Conservation (phyloP, 2,329 filamentous ascomycete genomes). For the Colletotrichum aenigma region DNA sequence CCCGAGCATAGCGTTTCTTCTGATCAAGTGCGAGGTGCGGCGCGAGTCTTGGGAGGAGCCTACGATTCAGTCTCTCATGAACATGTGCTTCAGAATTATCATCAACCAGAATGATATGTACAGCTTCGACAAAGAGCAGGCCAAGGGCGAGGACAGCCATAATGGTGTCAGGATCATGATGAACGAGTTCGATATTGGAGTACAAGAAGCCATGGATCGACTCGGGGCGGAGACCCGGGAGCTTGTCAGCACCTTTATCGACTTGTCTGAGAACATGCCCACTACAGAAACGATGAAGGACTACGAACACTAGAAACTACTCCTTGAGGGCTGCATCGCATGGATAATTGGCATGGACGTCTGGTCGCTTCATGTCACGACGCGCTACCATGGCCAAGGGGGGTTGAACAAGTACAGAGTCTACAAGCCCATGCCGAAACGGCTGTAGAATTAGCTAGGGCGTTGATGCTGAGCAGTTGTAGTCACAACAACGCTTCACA, state of each 20-base stretch:
- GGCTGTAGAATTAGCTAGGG: background rate
- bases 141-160: background rate
- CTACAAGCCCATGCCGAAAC: background rate
- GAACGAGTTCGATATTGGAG: background rate
- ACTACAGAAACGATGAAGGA: background rate
- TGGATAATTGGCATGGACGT: background rate
- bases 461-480: background rate
- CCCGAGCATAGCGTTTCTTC: background rate
- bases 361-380: background rate
- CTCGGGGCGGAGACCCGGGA: background rate
- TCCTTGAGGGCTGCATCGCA: background rate
- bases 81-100: background rate
- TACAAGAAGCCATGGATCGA: background rate
- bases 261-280: background rate
- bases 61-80: background rate
- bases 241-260: background rate
- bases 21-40: background rate
- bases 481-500: accelerated
- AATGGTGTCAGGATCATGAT: background rate
- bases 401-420: background rate
- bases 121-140: background rate
- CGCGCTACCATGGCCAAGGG: background rate
- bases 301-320: background rate
- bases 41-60: background rate
- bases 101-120: background rate